phyloP scores from a whole-genome alignment of 805 yeast species.

The Ogataea methanolica region DNA sequence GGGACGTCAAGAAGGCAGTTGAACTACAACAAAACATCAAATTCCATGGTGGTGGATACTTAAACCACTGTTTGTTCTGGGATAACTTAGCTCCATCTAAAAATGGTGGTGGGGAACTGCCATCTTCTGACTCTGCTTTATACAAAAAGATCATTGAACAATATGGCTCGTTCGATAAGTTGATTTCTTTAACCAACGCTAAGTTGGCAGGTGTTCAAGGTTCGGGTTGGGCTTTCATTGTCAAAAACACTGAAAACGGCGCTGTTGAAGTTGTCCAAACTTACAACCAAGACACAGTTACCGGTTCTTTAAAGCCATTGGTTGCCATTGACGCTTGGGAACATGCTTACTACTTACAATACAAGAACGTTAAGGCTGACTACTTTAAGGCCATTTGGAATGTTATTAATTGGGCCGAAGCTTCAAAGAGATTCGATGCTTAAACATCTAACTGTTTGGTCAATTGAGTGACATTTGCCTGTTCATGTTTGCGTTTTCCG shows the following conservation, averaged over 20 bases:
- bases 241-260: conserved; percentile 71
- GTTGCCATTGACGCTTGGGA: conserved; percentile 96
- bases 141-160: conserved; percentile 54
- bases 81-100: conserved; percentile 75
- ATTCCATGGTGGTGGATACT: conserved; percentile 90
- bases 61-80: conserved; percentile 86
- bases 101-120: conserved; percentile 72
- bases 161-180: conserved; percentile 69
- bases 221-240: conserved; percentile 93
- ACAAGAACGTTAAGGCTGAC: conserved; percentile 86
- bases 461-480: too few relatives aligned
- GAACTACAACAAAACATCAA: conserved; percentile 71
- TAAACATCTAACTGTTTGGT: not conserved
- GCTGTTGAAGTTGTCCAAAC: conserved; percentile 77
- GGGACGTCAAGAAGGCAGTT: conserved; percentile 56
- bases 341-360: conserved; percentile 92
- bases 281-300: conserved; percentile 82
- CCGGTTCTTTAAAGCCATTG: conserved; percentile 65
- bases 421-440: conserved; percentile 63
- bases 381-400: conserved; percentile 94
- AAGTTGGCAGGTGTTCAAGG: conserved; percentile 88
- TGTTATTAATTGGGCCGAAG: conserved; percentile 91
- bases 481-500: too few relatives aligned
- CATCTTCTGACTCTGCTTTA: conserved; percentile 51
- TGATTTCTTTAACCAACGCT: conserved; percentile 59